Base-by-base conservation (phyloP, 495 filamentous ascomycete species). In the Aspergillus indologenus region DNA sequence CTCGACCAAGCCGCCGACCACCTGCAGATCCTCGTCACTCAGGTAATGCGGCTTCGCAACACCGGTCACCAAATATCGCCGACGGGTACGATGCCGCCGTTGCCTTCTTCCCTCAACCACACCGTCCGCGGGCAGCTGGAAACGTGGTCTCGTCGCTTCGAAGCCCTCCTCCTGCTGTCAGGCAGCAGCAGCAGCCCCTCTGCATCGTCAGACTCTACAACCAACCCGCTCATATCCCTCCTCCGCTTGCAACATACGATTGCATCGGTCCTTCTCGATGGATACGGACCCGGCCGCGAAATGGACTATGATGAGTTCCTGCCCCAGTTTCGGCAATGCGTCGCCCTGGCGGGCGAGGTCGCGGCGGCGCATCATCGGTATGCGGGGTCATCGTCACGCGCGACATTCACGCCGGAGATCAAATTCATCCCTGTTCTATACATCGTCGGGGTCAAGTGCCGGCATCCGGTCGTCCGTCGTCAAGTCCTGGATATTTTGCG, bases 381-480 rank as follows among this genome's bases (percentile, higher is more conserved):
- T 47, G 15, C 31, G 24, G 55, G 55, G 26, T 50, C 55, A 26
- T 50, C 55, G 45, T 42, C 24, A 44, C 47, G 24, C 22, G 24
- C 45, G 45, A 57, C 55, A 1, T 57, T 57, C 40, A 57, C 55
- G 26, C 55, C 55, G 43, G 55, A 57, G 45, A 51, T 57, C 46
- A 46, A 46, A 24, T n/a, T 57, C 20, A 50, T 57, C 55, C 55
- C 55, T 17, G 46, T 59, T 50, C 67, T 67, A 45, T 71, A 68
- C 56, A 64, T 71, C 29, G 60, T 71, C 24, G 69, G 67, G 49
- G 59, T 23, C 53, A 71, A 71, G 61, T 71, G 69, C 54, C 63
- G 69, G 48, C 53, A 71, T 61, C 67, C 69, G 17, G 24, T 29
- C 2, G 54, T 70, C 45, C 65, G 67, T 43, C 69, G 69, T 21